Conservation (phyloP, 2,329 filamentous ascomycete species). For the Botrytis galanthina region DNA sequence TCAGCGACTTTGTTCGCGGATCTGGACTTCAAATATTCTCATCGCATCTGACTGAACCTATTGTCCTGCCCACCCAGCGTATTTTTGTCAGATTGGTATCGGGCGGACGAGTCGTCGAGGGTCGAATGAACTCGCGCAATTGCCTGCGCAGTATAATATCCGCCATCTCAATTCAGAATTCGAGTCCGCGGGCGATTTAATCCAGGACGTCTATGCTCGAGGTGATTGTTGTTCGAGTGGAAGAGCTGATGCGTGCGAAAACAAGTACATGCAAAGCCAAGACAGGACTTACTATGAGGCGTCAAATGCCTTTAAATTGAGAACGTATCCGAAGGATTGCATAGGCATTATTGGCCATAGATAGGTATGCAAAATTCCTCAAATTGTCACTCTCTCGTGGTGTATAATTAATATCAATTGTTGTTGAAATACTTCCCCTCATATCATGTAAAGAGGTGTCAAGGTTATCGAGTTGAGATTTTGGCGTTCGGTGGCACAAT, state of each 20-base stretch:
- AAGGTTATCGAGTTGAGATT: neutral
- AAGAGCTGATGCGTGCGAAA: neutral
- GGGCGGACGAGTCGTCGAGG: neutral
- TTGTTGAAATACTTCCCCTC: neutral
- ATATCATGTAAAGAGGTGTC: too few species aligned
- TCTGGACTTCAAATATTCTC: neutral
- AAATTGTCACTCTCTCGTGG: neutral
- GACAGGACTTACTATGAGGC: neutral
- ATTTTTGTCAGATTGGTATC: neutral
- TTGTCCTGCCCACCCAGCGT: neutral
- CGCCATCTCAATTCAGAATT: neutral
- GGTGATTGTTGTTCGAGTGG: neutral
- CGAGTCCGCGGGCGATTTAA: neutral
- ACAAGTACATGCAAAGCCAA: neutral
- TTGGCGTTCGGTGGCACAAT: neutral
- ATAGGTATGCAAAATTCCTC: neutral
- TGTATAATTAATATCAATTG: neutral
- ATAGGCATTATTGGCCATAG: neutral
- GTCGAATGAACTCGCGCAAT: neutral
- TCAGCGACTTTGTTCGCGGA: neutral
- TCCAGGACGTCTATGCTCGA: neutral
- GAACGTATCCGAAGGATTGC: neutral
- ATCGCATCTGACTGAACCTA: neutral
- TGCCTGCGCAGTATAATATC: neutral
- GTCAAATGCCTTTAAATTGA: too few species aligned